Percentiles rank a stretch among this genome's conserved stretches.
phyloP scores from a whole-genome alignment of 148 eudicot genomes.

The Chenopodium berlandieri region DNA sequence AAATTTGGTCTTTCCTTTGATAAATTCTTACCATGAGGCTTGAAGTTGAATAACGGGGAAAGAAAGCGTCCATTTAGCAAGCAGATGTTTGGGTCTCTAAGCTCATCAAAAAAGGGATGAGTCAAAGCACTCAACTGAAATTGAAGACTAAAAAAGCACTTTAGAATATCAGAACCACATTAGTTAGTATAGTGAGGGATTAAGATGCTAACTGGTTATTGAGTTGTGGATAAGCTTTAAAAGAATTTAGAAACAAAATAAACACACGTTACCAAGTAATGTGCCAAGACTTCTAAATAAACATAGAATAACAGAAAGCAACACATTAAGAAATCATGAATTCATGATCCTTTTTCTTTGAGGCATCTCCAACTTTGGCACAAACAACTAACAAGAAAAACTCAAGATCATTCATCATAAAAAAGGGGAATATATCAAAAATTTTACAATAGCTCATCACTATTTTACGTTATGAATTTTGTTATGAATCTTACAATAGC shows the following conservation, averaged over 20 bases:
- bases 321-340: background rate
- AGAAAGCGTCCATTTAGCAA: conserved; percentile 58
- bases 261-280: background rate
- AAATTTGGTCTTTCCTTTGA: background rate
- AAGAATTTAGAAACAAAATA: background rate
- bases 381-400: background rate
- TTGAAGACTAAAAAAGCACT: background rate
- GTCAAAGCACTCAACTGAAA: conserved; percentile 56
- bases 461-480: too few relatives aligned
- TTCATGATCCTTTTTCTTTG: background rate
- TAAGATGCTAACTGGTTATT: background rate
- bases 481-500: too few relatives aligned
- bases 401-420: background rate
- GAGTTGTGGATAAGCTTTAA: background rate
- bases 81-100: conserved; percentile 52
- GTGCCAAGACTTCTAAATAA: background rate
- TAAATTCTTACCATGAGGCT: conserved; percentile 44
- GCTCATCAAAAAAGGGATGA: conserved; percentile 66
- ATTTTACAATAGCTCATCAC: too few relatives aligned
- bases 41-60: conserved; percentile 68
- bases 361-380: too few relatives aligned
- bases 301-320: background rate
- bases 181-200: background rate
- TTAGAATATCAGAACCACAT: background rate
- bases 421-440: background rate